Conservation (phyloP, 176 grass and related monocot genomes). For the Pontederia crassipes region DNA sequence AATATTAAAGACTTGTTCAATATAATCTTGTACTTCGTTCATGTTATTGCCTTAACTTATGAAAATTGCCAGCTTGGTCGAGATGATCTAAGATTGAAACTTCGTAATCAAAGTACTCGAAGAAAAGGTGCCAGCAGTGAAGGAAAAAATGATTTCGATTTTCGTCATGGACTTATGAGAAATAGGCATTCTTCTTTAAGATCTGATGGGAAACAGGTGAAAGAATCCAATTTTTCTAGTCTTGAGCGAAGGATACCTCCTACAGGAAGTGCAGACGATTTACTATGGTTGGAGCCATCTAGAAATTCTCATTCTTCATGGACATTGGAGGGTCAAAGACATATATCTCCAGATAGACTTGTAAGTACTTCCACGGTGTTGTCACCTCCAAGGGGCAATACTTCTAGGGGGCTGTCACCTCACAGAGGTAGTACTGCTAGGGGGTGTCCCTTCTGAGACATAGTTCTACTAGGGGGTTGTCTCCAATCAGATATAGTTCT, state of each 20-base stretch:
- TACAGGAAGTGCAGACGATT: constrained; percentile 43
- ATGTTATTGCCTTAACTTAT: constrained; percentile 30
- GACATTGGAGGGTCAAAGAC: constrained; percentile 28
- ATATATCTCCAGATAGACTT: constrained; percentile 39
- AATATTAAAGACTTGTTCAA: constrained; percentile 13
- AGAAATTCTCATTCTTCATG: constrained; percentile 29
- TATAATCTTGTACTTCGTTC: constrained; percentile 20
- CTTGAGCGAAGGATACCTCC: constrained; percentile 29
- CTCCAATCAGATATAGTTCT: too few relatives aligned
- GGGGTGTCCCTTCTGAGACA: too few relatives aligned
- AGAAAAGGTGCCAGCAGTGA: constrained; percentile 26
- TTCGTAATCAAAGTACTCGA: constrained; percentile 46
- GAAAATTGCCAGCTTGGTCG: constrained; percentile 34
- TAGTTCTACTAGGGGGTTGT: too few relatives aligned
- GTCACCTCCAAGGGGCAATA: constrained; percentile 24
- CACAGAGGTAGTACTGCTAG: background rate
- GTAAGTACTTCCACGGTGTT: constrained; percentile 16
- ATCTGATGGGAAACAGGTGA: constrained; percentile 26
- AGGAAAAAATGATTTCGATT: constrained; percentile 38
- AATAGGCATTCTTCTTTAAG: constrained; percentile 26
- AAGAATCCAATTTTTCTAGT: constrained; percentile 33
- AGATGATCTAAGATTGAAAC: constrained; percentile 66
- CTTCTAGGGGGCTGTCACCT: background rate
- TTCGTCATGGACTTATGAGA: constrained; percentile 57
- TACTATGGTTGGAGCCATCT: constrained; percentile 27